Evolutionary conservation across 208 protist species (phyloP), one percentile per base, ranked within the genome.

Genomic region (Trichomonas gallinae): DNA sequence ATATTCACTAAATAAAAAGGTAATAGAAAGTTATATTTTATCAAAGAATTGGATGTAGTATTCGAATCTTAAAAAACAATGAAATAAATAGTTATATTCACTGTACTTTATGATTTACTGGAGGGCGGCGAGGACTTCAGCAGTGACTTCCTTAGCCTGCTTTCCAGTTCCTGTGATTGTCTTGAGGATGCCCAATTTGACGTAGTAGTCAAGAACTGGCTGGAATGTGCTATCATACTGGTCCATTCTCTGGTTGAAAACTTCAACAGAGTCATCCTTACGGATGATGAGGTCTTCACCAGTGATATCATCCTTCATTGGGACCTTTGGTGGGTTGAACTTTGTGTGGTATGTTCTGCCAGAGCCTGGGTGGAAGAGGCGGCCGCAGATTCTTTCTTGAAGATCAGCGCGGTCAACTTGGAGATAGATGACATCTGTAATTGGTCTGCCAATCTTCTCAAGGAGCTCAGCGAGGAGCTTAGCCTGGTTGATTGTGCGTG

Each of bases 251-350:
- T 9, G 96, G 36, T 72, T 97, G 21, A 97, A 88, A 2, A 96
- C 96, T 83, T 96, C 97, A n/a, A 91, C 72, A 9, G 97, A 97
- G 89, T 98, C 97, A 96, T 98, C 97, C 38, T 38, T 49, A 87
- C 97, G 63, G 36, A 97, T 91, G 34, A 97, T 88, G 0, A 97
- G 45, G 13, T 63, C 97, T 96, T 98, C 97, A 11, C 97, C 97
- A 9, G 97, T 98, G 31, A 97, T 36, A 82, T 98, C 97, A 96
- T 98, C 97, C 38, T 96, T 97, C 34, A 51, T 96, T 23, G 85
- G 46, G 6, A 97, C 40, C 96, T 97, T 97, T 40, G 97, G 97
- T 38, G 96, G 96, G 4, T 96, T 96, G 63, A 97, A 97, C 10
- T 96, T 96, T 23, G 82, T 96, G 96, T 98, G 97, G 96, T 98